These are phyloP conservation scores for Monosporozyma aquatica DNA, from an alignment of 805 yeast genomes.

Conservation along the genomic window DNA sequence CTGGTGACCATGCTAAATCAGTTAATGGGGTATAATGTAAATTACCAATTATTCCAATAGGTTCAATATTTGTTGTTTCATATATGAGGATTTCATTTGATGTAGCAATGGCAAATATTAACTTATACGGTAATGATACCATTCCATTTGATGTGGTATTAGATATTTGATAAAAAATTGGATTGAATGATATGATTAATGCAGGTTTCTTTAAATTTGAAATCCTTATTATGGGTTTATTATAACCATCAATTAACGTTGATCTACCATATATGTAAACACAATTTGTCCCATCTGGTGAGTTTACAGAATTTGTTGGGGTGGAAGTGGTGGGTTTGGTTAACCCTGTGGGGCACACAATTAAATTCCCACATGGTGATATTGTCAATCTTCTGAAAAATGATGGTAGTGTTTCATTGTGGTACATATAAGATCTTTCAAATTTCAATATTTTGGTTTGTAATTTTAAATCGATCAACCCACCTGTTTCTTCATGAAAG, in stretches of 20 bases:
- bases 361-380: slow-evolving; percentile 81
- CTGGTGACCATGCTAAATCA: slow-evolving; percentile 75
- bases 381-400: slow-evolving; percentile 81
- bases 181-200: slow-evolving; percentile 71
- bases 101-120: slow-evolving; percentile 89
- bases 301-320: slow-evolving; percentile 15
- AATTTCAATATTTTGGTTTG: slow-evolving; percentile 42
- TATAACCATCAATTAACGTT: slow-evolving; percentile 39
- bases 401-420: slow-evolving; percentile 80
- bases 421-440: slow-evolving; percentile 53
- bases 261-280: slow-evolving; percentile 72
- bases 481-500: slow-evolving; percentile 10
- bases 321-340: slow-evolving; percentile 29
- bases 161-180: slow-evolving; percentile 39
- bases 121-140: slow-evolving; percentile 53
- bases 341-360: slow-evolving; percentile 72
- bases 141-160: slow-evolving; percentile 30
- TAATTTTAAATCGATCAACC: slow-evolving; percentile 19
- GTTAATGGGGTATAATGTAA: slow-evolving; percentile 85
- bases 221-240: slow-evolving; percentile 66
- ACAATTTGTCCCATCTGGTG: slow-evolving; percentile 48
- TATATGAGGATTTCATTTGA: slow-evolving; percentile 75
- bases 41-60: slow-evolving; percentile 67
- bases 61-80: slow-evolving; percentile 62
- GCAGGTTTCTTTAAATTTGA: slow-evolving; percentile 82